phyloP scores from a whole-genome alignment of 768 basidiomycete species.

The Hirschioporus abietinus region DNA sequence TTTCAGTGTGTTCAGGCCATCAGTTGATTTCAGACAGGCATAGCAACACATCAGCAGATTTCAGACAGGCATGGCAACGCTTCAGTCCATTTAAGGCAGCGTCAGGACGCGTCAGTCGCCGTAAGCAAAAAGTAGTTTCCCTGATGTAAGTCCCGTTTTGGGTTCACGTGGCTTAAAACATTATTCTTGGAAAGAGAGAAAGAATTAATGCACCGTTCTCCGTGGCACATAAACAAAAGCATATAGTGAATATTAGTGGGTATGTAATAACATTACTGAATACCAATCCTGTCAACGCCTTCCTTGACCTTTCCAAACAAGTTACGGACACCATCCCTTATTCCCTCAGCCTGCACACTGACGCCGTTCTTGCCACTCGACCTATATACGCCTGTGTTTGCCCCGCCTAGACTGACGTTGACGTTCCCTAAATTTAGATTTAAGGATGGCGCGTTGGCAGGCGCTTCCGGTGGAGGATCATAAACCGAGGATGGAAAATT shows the following conservation, averaged over 20 bases:
- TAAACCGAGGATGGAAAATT: conserved; percentile 61
- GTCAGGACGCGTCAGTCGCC: too few species aligned
- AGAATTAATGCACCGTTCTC: too few species aligned
- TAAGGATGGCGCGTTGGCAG: conserved; percentile 67
- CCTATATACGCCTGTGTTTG: conserved; percentile 80
- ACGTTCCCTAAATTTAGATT: conserved; percentile 91
- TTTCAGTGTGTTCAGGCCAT: too few species aligned
- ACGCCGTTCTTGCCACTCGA: conserved; percentile 63
- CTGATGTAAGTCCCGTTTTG: not conserved
- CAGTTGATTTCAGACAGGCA: too few species aligned
- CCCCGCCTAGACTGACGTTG: conserved; percentile 90
- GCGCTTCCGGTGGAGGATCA: conserved; percentile 72
- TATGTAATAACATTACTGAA: conserved; percentile 15
- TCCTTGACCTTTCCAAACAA: conserved; percentile 87
- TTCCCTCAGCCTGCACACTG: conserved; percentile 78
- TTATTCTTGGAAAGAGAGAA: not conserved
- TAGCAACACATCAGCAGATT: too few species aligned
- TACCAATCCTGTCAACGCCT: conserved; percentile 62
- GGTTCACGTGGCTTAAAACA: not conserved
- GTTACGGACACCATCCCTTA: conserved; percentile 83
- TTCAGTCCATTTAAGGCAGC: too few species aligned
- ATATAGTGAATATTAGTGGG: not conserved
- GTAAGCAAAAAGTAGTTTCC: too few species aligned
- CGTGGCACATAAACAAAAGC: not conserved
- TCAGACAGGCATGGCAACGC: too few species aligned